Evolutionary conservation across 176 grass and related monocot genomes (phyloP), one percentile per base, ranked within the genome.

Genomic region (Carex pumila): DNA sequence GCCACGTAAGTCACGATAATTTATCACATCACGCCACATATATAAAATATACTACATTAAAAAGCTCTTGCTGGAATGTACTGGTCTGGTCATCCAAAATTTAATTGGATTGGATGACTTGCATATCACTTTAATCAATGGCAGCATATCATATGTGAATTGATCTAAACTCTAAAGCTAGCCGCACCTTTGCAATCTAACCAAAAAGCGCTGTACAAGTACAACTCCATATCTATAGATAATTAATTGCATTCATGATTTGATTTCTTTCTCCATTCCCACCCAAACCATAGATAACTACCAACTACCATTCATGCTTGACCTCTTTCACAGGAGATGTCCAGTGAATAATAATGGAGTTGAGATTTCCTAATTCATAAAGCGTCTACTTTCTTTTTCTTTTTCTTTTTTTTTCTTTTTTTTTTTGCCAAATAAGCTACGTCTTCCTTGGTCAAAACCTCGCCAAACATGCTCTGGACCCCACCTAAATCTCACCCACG

Each of bases 401-500:
- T 47, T 47, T 50, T 50, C 11, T 50, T 50, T 47, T 47, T 25
- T 25, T 25, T 25, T 25, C 0, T 25, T 25, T 25, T 25, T 25
- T 25, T 25, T 25, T 25, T 25, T 25, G 45, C 47, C 10, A 50
- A 50, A 10, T 50, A 63, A 64, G 64, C 54, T 12, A 19, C 3
- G 36, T 58, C 31, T 32, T 72, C 2, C 4, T 59, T 73, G 65
- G 82, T 84, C 82, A 84, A 84, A 32, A 17, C 63, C 65, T 84
- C 66, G 82, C 82, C 82, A 84, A 73, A 84, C 82, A 84, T 84
- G 82, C 82, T 67, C 9, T 43, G 60, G 31, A 70, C 65, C 68
- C 68, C 41, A 71, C 15, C 3, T 50, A 12, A 13, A 49, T 52
- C 8, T 29, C 21, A 5, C 21, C 45, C 30, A 75, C 71, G 71